Evolutionary conservation across 2,329 filamentous ascomycete species (phyloP), one percentile per base, ranked within the genome.

Genomic region (Cladophialophora chaetospira): DNA sequence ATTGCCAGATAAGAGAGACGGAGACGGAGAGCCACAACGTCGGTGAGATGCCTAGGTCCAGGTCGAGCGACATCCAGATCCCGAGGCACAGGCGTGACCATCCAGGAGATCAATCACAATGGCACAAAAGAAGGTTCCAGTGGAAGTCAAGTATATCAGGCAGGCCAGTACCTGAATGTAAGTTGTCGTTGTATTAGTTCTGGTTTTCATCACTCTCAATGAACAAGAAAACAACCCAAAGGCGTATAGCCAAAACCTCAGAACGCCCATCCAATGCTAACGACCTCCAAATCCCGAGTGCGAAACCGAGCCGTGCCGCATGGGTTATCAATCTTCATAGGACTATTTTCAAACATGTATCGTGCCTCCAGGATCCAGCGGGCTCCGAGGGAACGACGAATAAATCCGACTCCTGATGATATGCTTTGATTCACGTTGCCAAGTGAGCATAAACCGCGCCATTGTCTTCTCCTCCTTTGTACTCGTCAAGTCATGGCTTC

Each of bases 271-370:
- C 53, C 53, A 57, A 62, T 57, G 58, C 61, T 61, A 54, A 52
- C 49, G 53, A 57, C 57, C 55, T 53, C 52, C 38, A 56, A 44
- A 43, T 55, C 52, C 56, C 47, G 29, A 46, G 31, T 43, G 60
- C 55, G 71, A 71, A 69, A 68, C 72, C 71, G 61, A 36, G 57
- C 62, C 65, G 55, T 45, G 52, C 51, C 56, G 60, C 58, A 63
- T 58, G 48, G 65, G 67, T 60, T 66, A 66, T 66, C 63, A 57
- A 68, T 33, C 21, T 50, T 35, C 50, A 50, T 58, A 45, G 51
- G 43, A 47, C 54, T 11, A 23, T 55, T 38, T 35, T 55, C 58
- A 51, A 42, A 25, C 6, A 44, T 44, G 8, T 28, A 28, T 28
- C 29, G 25, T 19, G 48, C 36, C 48, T 51, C 48, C 48, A 31